These are phyloP conservation scores for Mucor irregularis DNA, from an alignment of 371 early-diverging fungal species.

Conservation along the genomic window DNA sequence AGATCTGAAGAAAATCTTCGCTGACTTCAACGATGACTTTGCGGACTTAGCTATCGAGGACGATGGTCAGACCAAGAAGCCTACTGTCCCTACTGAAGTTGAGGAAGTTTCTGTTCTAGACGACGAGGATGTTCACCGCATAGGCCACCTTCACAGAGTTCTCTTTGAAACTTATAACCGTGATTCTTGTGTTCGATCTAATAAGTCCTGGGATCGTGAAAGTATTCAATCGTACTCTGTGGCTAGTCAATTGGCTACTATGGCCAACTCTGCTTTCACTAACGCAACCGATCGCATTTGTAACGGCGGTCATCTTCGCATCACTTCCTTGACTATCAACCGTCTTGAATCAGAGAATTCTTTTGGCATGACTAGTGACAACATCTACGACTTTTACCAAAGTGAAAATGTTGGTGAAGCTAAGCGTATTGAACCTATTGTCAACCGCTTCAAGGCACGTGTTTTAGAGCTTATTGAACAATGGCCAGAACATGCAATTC, in stretches of 20 bases:
- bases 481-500: conserved; percentile 93
- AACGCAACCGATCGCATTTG: conserved; percentile 27
- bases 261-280: conserved; percentile 35
- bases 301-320: conserved; percentile 39
- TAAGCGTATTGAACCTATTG: conserved; percentile 61
- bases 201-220: conserved; percentile 30
- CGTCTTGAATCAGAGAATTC: conserved; percentile 43
- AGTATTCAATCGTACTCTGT: conserved; percentile 32
- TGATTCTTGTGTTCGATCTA: conserved; percentile 16
- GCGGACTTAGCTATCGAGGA: conserved; percentile 40
- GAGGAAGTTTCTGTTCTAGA: conserved; percentile 60
- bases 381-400: conserved; percentile 88
- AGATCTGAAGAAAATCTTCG: conserved; percentile 75
- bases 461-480: conserved; percentile 65
- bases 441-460: conserved; percentile 66
- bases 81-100: conserved; percentile 27
- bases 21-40: conserved; percentile 70
- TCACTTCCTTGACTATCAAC: conserved; percentile 29
- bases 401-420: conserved; percentile 80
- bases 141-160: conserved; percentile 45
- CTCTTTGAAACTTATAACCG: conserved; percentile 34
- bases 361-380: conserved; percentile 38
- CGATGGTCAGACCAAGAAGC: conserved; percentile 11
- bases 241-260: conserved; percentile 39
- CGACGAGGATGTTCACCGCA: conserved; percentile 52